Evolutionary conservation across 164 flowering plant species (phyloP).

Genomic region (Liquidambar formosana): DNA sequence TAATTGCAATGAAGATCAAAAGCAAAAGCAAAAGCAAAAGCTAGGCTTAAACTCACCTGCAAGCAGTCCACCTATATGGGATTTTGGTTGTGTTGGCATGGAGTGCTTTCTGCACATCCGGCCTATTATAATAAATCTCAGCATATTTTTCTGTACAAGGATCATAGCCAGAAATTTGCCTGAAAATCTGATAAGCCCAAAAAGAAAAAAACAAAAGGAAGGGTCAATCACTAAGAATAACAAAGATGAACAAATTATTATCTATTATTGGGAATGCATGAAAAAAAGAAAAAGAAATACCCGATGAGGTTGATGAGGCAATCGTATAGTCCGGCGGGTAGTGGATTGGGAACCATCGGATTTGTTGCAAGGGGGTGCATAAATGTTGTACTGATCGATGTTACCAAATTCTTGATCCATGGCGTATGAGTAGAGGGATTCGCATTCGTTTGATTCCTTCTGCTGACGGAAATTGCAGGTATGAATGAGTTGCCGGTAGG

Average conservation of each 20-base stretch:
- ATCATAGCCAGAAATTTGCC: slow-evolving; percentile 69
- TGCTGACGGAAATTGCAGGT: slow-evolving; percentile 59
- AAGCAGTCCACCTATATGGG: slow-evolving; percentile 85
- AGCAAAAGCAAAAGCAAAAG: neutral
- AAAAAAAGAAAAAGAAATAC: no score
- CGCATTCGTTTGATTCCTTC: slow-evolving; percentile 68
- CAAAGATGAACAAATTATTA: no score
- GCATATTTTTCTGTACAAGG: slow-evolving; percentile 87
- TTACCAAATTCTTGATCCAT: slow-evolving; percentile 85
- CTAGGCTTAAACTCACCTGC: slow-evolving; percentile 50
- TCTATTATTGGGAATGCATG: no score
- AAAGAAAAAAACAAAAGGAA: no score
- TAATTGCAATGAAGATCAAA: no score
- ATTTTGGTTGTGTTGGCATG: slow-evolving; percentile 77
- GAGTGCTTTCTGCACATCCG: slow-evolving; percentile 81
- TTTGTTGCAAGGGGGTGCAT: slow-evolving; percentile 74
- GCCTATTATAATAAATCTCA: slow-evolving; percentile 74
- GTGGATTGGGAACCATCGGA: slow-evolving; percentile 44
- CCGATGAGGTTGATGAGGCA: slow-evolving; percentile 62
- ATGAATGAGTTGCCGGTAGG: slow-evolving; percentile 57
- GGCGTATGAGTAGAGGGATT: slow-evolving; percentile 59
- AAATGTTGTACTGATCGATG: slow-evolving; percentile 88
- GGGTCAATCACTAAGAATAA: no score
- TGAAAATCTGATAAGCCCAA: slow-evolving; percentile 29
- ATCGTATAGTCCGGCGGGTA: slow-evolving; percentile 36